Evolutionary conservation across 768 basidiomycete species (phyloP), one percentile per base, ranked within the genome.

Genomic region (Termitomyces sp.): DNA sequence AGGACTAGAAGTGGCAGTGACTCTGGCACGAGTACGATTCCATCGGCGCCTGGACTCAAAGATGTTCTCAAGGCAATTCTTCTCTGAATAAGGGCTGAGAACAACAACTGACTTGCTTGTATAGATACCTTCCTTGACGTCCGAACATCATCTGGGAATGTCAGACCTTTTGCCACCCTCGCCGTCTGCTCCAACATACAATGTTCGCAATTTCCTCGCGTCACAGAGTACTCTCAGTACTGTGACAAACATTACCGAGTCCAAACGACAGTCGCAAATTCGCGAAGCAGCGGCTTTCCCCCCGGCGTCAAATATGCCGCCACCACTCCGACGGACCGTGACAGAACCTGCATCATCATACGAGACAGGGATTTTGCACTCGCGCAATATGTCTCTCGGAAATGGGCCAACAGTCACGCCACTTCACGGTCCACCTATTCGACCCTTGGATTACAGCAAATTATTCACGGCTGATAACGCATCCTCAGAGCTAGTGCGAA

Each of bases 151-250:
- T 63, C 69, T 87, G 18, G 87, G 85, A 32, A 83, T 85, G 69
- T 63, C 78, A 14, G 89, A 91, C 63, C 72, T 92, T 24, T 71
- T 90, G 20, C 88, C 90, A 5, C 88, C 90, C 1, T 91, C 90
- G 13, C 89, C 88, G 9, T 84, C 79, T 36, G 76, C 70, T 29
- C 71, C 69, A 22, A 67, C 69, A 29, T 74, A 72, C 59, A 74
- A 60, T 56, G 69, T 69, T 34, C 76, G 75, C 46, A 67, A 65
- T 16, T 75, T 72, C 57, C 59, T 72, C 16, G 65, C 71, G 36
- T 73, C 74, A 16, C 71, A 76, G 2, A 79, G 71, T 49, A 71
- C 69, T 42, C 72, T 78, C 29, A 74, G 71, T 47, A 65, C 66
- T 57, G 56, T 65, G 12, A 51, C 44, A 14, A 58, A 56, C 24